Conservation (phyloP, 2,329 filamentous ascomycete genomes). For the Plenodomus biglobosus region DNA sequence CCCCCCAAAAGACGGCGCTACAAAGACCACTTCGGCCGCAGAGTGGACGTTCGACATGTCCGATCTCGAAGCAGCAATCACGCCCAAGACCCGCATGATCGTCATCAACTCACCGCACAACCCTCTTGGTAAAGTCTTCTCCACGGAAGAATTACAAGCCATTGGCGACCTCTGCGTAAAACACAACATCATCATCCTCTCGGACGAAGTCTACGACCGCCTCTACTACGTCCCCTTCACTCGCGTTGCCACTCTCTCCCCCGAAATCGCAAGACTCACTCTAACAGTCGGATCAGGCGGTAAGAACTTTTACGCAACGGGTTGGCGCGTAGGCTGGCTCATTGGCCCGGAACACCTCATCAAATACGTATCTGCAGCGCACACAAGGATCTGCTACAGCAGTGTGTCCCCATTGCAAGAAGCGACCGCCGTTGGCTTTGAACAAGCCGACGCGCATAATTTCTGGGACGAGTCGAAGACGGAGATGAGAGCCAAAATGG, state of each 20-base stretch:
- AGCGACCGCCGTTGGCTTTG: conserved; percentile 90
- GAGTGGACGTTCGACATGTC: conserved; percentile 89
- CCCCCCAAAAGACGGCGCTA: conserved; percentile 77
- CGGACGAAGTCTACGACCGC: conserved; percentile 76
- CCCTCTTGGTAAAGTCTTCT: conserved; percentile 94
- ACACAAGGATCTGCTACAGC: conserved; percentile 95
- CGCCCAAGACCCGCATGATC: conserved; percentile 90
- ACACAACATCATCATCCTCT: conserved; percentile 87
- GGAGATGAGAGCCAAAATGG: conserved; percentile 90
- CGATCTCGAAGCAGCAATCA: conserved; percentile 79
- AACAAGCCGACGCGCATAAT: conserved; percentile 77
- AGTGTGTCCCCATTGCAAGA: conserved; percentile 93
- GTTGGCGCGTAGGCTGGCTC: conserved; percentile 94
- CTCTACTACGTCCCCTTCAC: conserved; percentile 96
- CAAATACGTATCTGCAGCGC: conserved; percentile 86
- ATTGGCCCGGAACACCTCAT: conserved; percentile 88
- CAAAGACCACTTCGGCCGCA: conserved; percentile 76
- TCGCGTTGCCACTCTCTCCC: conserved; percentile 84
- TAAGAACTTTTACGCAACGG: conserved; percentile 98
- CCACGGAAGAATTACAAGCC: conserved; percentile 74
- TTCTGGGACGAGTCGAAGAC: conserved; percentile 85
- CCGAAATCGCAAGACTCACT: conserved; percentile 83
- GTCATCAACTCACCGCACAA: conserved; percentile 90
- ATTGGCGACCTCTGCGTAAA: conserved; percentile 90
- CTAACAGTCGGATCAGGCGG: conserved; percentile 93